Evolutionary conservation across 2,329 filamentous ascomycete genomes (phyloP), one percentile per base, ranked within the genome.

Genomic region (Epichloe baconii): DNA sequence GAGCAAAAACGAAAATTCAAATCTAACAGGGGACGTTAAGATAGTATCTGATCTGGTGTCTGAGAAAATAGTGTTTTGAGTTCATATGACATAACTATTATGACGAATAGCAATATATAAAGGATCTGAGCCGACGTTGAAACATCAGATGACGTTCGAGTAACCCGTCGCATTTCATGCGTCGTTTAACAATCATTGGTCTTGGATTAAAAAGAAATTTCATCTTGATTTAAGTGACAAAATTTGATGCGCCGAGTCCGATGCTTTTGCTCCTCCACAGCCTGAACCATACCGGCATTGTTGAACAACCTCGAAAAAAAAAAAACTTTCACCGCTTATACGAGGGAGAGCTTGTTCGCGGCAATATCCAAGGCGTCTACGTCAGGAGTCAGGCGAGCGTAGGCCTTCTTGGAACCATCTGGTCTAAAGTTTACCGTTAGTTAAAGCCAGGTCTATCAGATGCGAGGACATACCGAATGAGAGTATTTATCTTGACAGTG

Each of bases 291-390:
- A 61, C 68, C 67, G 68, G 67, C 70, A 68, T 67, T 64, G 70
- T 66, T 64, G 62, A 64, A 64, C 67, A 47, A 54, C 52, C 57
- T 7, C 3, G n/a, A 8, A 44, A 55, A 56, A 49, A 37, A 43
- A 55, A 55, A 62, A 46, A 53, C 19, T 51, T 50, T 48, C 42
- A 21, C 41, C 23, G 21, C 65, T 85, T 95, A 97, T 71, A 97
- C 93, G 68, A 98, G 93, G 64, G 86, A 85, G 64, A 98, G 85
- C 86, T 97, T 98, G 75, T 93, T 97, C 67, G 93, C 94, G 59
- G 93, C 94, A 75, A 98, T 96, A 77, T 98, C 93, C 64, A 98
- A 86, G 68, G 93, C 93, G 74, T 98, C 93, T 64, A 97, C 90
- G 73, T 98, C 93, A 57, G 90, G 77, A 53, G 93, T 97, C 61